These are phyloP conservation scores for Vitis hybrid DNA, from an alignment of 177 flowering plant species.

Conservation along the genomic window DNA sequence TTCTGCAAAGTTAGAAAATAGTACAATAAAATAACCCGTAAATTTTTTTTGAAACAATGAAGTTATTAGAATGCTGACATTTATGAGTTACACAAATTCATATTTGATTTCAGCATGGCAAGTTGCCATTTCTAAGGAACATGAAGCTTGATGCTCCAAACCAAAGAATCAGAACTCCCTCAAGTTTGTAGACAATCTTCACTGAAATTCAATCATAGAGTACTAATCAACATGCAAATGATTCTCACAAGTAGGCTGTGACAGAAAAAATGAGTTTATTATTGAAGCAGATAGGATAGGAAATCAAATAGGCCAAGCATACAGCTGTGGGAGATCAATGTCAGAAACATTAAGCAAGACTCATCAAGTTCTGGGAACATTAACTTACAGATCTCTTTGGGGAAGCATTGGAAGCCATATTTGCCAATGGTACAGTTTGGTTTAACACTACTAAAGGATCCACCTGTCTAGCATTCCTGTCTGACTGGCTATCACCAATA, in stretches of 20 bases:
- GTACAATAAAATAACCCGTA: background rate
- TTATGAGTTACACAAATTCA: too few relatives aligned
- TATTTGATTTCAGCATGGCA: too few relatives aligned
- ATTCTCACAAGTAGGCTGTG: background rate
- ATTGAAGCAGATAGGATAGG: background rate
- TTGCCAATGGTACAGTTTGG: conserved; percentile 9
- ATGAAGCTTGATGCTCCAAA: background rate
- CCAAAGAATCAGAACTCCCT: conserved; percentile 1
- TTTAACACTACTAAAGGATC: conserved; percentile 21
- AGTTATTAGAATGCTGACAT: too few relatives aligned
- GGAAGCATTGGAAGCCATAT: conserved; percentile 9
- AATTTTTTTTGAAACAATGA: too few relatives aligned
- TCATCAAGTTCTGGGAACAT: background rate
- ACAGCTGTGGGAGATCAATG: background rate
- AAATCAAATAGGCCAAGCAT: background rate
- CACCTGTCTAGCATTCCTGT: conserved; percentile 12
- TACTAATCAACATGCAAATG: background rate
- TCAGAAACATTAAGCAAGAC: conserved; percentile 1
- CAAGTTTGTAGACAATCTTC: background rate
- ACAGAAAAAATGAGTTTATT: background rate
- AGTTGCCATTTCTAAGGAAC: background rate
- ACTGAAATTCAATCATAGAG: background rate
- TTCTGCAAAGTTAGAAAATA: conserved; percentile 21
- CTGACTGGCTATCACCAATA: conserved; percentile 24
- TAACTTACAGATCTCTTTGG: conserved; percentile 38